Percentiles rank a stretch among this genome's conserved stretches.
Evolutionary conservation across 257 asterid species (phyloP).

Genomic region (Knoxia roxburghii): DNA sequence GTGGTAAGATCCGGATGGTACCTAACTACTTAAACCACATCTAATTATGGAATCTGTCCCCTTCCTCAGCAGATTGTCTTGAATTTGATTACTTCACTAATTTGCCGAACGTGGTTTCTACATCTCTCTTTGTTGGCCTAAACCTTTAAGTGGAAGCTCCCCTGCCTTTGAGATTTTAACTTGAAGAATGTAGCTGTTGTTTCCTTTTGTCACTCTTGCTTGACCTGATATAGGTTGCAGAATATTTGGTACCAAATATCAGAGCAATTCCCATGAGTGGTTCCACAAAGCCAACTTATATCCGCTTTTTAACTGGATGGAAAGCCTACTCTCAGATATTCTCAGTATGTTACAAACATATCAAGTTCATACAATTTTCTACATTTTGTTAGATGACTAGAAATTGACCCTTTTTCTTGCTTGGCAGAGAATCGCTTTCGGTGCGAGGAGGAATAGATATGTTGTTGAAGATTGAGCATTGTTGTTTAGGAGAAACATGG

Average conservation of each 20-base stretch:
- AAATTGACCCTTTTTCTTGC: background rate
- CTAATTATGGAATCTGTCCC: background rate
- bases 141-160: background rate
- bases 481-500: no score
- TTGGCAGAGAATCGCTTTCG: slow-evolving; percentile 78
- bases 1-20: slow-evolving; percentile 51
- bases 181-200: background rate
- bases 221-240: slow-evolving; percentile 56
- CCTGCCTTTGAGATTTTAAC: background rate
- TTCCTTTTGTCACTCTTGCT: background rate
- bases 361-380: background rate
- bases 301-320: slow-evolving; percentile 88
- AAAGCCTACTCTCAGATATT: slow-evolving; percentile 94
- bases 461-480: slow-evolving; percentile 73
- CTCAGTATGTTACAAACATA: slow-evolving; percentile 44
- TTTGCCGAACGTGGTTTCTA: no score
- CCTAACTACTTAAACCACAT: background rate
- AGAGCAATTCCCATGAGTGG: slow-evolving; percentile 67
- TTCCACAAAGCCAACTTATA: slow-evolving; percentile 78
- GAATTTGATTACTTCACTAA: background rate
- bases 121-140: background rate
- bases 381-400: background rate
- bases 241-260: slow-evolving; percentile 75
- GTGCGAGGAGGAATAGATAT: slow-evolving; percentile 77
- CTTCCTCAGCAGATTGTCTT: background rate